Conservation (phyloP, 2,329 filamentous ascomycete genomes). For the Hypoxylon sp. region DNA sequence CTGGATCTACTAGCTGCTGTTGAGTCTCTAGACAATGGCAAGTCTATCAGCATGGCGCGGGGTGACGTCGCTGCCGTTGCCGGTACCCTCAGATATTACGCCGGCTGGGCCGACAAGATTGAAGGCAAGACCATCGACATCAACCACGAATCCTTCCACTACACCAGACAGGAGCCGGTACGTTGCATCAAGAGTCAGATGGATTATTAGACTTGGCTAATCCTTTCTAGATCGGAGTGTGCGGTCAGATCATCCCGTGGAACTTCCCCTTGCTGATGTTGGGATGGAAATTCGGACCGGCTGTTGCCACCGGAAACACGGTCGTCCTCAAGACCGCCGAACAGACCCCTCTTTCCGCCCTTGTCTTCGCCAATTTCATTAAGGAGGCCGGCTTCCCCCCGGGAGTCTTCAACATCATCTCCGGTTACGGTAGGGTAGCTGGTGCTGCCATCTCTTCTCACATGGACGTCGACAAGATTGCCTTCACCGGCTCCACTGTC, state of each 20-base stretch:
- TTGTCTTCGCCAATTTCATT: slow-evolving; percentile 72
- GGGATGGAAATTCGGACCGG: slow-evolving; percentile 84
- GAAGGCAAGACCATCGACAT: slow-evolving; percentile 88
- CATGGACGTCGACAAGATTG: slow-evolving; percentile 86
- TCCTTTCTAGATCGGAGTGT: slow-evolving; percentile 54
- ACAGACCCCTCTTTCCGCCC: slow-evolving; percentile 78
- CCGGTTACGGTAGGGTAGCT: slow-evolving; percentile 81
- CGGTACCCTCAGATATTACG: slow-evolving; percentile 85
- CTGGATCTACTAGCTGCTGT: slow-evolving; percentile 80
- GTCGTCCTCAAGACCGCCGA: slow-evolving; percentile 81
- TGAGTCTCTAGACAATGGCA: slow-evolving; percentile 90
- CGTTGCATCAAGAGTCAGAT: slow-evolving; percentile 43
- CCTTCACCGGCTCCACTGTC: slow-evolving; percentile 82
- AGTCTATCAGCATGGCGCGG: slow-evolving; percentile 80
- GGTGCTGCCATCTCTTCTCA: slow-evolving; percentile 81
- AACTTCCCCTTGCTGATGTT: slow-evolving; percentile 88
- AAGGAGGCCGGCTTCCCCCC: slow-evolving; percentile 84
- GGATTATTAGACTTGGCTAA: slow-evolving; percentile 8
- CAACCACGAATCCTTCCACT: slow-evolving; percentile 81
- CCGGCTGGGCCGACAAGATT: slow-evolving; percentile 92
- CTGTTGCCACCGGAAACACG: slow-evolving; percentile 78
- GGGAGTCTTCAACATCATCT: slow-evolving; percentile 81
- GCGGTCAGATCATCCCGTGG: slow-evolving; percentile 90
- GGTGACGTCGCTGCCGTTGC: slow-evolving; percentile 77
- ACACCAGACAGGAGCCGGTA: slow-evolving; percentile 81